These are phyloP conservation scores for Fusarium veterinarium DNA, from an alignment of 2,329 filamentous ascomycete genomes.

Conservation along the genomic window DNA sequence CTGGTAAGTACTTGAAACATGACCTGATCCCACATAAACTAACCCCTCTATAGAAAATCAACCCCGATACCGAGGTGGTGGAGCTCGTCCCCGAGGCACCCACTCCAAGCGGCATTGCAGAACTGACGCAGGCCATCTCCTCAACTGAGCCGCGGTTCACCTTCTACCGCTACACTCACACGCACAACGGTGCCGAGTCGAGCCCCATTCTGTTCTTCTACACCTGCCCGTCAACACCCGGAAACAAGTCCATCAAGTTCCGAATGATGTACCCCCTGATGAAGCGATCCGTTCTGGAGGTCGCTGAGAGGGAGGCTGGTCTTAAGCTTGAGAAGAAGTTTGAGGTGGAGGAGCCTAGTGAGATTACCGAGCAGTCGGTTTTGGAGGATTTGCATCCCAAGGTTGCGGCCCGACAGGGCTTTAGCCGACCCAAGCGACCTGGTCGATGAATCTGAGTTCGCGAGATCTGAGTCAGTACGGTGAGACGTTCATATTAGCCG, in stretches of 20 bases:
- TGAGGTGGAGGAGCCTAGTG: conserved; percentile 73
- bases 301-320: conserved; percentile 74
- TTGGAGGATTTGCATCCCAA: conserved; percentile 75
- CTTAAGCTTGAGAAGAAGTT: conserved; percentile 77
- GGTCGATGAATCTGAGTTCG: conserved; percentile 64
- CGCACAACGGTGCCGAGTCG: conserved; percentile 62
- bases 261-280: conserved; percentile 85
- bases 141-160: conserved; percentile 78
- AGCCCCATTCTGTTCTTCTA: conserved; percentile 82
- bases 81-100: conserved; percentile 69
- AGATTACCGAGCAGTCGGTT: conserved; percentile 76
- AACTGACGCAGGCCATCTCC: conserved; percentile 71
- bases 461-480: background rate
- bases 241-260: conserved; percentile 79
- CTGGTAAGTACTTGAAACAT: conserved; percentile 62
- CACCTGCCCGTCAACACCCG: conserved; percentile 76
- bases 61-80: conserved; percentile 75
- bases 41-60: conserved; percentile 70
- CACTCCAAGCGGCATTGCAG: conserved; percentile 64
- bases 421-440: conserved; percentile 83
- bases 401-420: conserved; percentile 73
- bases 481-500: background rate
- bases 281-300: conserved; percentile 73
- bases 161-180: conserved; percentile 77
- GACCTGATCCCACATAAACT: background rate